Evolutionary conservation across 1,284 basidiomycete genomes (phyloP), one percentile per base, ranked within the genome.

Genomic region (Heliocybe sulcata): DNA sequence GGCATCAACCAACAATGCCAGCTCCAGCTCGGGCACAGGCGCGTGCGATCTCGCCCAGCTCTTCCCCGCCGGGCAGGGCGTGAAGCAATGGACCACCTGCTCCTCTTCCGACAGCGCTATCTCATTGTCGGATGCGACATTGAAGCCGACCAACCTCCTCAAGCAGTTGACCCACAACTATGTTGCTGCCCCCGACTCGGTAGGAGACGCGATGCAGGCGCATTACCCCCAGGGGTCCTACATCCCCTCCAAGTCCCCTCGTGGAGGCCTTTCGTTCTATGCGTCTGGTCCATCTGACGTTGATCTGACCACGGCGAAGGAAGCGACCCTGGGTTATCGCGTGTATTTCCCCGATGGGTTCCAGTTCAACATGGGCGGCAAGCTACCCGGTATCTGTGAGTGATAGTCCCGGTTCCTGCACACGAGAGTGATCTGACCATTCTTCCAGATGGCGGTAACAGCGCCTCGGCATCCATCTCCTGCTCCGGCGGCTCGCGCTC

Each of bases 211-310:
- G 38, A 74, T 86, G 19, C 79, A 80, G 52, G 66, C 85, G 6
- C 62, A 76, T 54, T 86, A 81, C 60, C 84, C 83, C 1, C 71
- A 71, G 14, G 68, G 73, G 52, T 85, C 83, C 2, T 75, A 79
- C 64, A 80, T 82, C 60, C 83, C 83, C 1, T 73, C 67, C 0
- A 72, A 72, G 48, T 65, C 67, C 3, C 82, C 83, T 8, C 65
- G 70, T 48, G 84, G 83, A 29, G 84, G 82, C 1, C 74, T 80
- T 2, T 76, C 83, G 57, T 85, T 87, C 64, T 87, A 86, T 59
- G 81, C 81, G 58, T 60, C 62, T 56, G 57, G 64, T 56, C 57
- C 65, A 56, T 0, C 60, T 65, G 14, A 77, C 79, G 6, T 84
- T 19, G 66, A 74, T n/a, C 63, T 83, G 22, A 58, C 68, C 23